Evolutionary conservation across 768 basidiomycete species (phyloP), one percentile per base, ranked within the genome.

Genomic region (Mycena metata): DNA sequence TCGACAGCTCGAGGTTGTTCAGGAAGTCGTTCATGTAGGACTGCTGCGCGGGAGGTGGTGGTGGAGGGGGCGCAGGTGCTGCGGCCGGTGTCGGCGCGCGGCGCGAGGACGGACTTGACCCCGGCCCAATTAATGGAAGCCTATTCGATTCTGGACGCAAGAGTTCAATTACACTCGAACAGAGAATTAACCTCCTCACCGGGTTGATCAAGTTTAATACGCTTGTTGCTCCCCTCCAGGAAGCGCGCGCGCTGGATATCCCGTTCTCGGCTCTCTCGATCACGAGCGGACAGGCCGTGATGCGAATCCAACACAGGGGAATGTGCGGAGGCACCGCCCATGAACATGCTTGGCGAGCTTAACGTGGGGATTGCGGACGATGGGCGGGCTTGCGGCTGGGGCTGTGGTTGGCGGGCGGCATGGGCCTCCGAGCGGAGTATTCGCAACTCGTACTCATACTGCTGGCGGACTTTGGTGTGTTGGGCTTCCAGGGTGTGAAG

Each of bases 1-100:
- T 73, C 56, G 78, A 69, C 33, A 79, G 77, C 60, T 85, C 84
- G 51, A 84, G 67, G 42, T 81, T 77, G 54, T 78, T 78, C 33
- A 75, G 75, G 60, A 80, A 79, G 51, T 71, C 70, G 62, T 67
- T 71, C 61, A 71, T 55, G 39, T 66, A 64, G 30, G 62, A 21
- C 16, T 58, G 65, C 33, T 66, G 69, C 43, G 49, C 57, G 59
- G 42, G 56, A 69, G 42, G 56, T 69, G 57, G 42, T 33, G 57
- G 42, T 33, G 63, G 60, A n/a, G 55, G 71, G 1, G 66, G 66
- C 6, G 66, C 36, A 12, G 67, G 57, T 16, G 55, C 61, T 0
- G 52, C n/a, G n/a, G n/a, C 33, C 1, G 69, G 60, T 7, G 67
- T 71, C 5, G 54, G 69, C 6, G 69, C 65, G 2, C 69, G 61